Base-by-base conservation (phyloP, 805 yeast species). In the Metschnikowia baotianmanensis region DNA sequence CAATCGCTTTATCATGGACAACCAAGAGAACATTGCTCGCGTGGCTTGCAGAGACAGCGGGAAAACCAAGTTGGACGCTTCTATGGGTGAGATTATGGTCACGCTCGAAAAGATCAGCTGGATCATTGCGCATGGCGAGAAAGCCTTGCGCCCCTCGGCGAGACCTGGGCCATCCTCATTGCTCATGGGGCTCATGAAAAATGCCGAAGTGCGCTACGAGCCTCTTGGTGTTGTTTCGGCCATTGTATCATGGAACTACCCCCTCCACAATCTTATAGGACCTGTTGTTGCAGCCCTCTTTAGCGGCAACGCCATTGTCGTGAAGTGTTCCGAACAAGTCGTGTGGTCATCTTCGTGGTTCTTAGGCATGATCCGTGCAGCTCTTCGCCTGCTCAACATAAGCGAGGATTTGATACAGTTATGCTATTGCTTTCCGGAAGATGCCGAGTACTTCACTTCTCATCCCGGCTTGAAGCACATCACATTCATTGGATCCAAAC, bases 41-140 rank as follows among this genome's bases (percentile, higher is more conserved):
- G 84, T 93, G 7, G 97, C 98, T 0, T 93, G 98, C 60, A 74
- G 99, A 50, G 99, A 93, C 57, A 84, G 96, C 15, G 99, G 99
- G 22, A 93, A 93, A 60, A 90, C 98, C 1, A 83, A 86, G 82
- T 69, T 93, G 30, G 98, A 93, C 66, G 98, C 98, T 3, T 82
- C 93, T 34, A 83, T 87, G 89, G 97, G 97, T 36, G 96, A 91
- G 64, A 87, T 93, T 34, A 76, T 93, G 78, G 98, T 90, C 12
- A 91, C 99, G 0, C 71, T 91, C 44, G 99, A 93, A 59, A 93
- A 93, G 61, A 65, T 91, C 53, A 82, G 83, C 50, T 93, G 99
- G 99, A 80, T 85, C 32, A 71, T 88, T 40, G 75, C 81, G 46
- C 79, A 93, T 59, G 99, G 98, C 28, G 91, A 82, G 51, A 65